Evolutionary conservation across 2,329 filamentous ascomycete species (phyloP), one percentile per base, ranked within the genome.

Genomic region (Microdochium nivale): DNA sequence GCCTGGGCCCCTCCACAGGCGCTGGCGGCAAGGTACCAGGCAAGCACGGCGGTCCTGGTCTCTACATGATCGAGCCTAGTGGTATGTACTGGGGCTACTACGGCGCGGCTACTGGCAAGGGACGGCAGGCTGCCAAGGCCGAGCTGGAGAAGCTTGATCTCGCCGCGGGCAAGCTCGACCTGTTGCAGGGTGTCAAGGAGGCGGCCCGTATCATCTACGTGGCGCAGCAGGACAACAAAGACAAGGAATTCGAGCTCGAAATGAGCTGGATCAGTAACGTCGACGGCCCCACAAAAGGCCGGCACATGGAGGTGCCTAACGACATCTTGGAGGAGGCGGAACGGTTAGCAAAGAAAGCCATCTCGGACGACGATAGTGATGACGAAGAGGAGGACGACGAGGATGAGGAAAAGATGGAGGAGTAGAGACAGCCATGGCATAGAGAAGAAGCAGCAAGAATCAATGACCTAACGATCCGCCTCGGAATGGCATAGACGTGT

Each of bases 61-160:
- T 99, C 55, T 99, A 96, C 80, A 99, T 99, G 94, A 92, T 99
- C 61, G 94, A 99, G 77, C 94, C 94, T 43, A 96, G 90, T 65
- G 94, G 94, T 52, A 74, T 92, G 60, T 97, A 96, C 78, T 99
- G 94, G 94, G 94, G 94, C 54, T 99, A 99, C 79, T 96, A 96
- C 70, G 94, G 94, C 61, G 94, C 94, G 37, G 94, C 94, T 49
- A 96, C 94, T 14, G 94, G 94, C 65, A 99, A 99, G 74, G 94
- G 94, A 56, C 82, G 94, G 62, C 94, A 99, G 75, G 87, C 91
- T 50, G 94, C 94, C 65, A 99, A 99, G 79, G 90, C 92, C 9
- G 94, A 99, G 77, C 81, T 99, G 55, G 94, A 99, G 81, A 99
- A 99, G 80, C 80, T 99, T 53, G 90, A 97, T 69, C 81, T 99